Percentiles rank a stretch among this genome's conserved stretches.
Conservation (phyloP, 2,329 filamentous ascomycete species). For the Botrytis aclada region DNA sequence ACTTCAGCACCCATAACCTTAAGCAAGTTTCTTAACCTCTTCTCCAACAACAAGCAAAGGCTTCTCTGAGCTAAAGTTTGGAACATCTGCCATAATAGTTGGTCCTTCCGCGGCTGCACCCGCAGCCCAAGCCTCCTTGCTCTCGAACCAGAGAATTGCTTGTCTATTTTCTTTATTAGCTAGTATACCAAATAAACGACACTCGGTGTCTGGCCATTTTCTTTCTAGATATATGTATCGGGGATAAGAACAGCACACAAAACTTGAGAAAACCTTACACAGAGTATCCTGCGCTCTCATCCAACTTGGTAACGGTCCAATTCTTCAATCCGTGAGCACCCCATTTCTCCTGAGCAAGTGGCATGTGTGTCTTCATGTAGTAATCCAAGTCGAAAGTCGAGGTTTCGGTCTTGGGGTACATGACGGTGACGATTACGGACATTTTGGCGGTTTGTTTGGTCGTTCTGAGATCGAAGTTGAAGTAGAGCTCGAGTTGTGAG, state of each 20-base stretch:
- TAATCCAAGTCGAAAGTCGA: conserved; percentile 16
- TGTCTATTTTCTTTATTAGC: not conserved
- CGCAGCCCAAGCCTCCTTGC: not conserved
- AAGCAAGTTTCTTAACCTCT: not conserved
- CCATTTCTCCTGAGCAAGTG: conserved; percentile 15
- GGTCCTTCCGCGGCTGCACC: not conserved
- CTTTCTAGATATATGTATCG: not conserved
- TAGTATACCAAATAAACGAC: not conserved
- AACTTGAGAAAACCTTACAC: not conserved
- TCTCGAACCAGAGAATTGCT: conserved; percentile 4
- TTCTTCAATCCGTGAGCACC: not conserved
- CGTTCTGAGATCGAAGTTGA: too few relatives aligned
- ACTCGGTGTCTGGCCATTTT: not conserved
- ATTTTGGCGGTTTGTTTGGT: not conserved
- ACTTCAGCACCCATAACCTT: not conserved
- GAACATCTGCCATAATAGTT: not conserved
- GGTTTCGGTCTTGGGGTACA: conserved; percentile 13
- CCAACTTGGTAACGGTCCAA: not conserved
- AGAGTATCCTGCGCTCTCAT: not conserved
- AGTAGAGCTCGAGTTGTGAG: too few relatives aligned
- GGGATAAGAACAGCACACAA: not conserved
- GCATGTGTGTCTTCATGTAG: conserved; percentile 16
- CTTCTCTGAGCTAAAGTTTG: conserved; percentile 10
- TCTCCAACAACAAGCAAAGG: not conserved
- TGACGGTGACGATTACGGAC: conserved; percentile 8